Conservation (phyloP, 768 basidiomycete genomes). For the Serendipita sp. region DNA sequence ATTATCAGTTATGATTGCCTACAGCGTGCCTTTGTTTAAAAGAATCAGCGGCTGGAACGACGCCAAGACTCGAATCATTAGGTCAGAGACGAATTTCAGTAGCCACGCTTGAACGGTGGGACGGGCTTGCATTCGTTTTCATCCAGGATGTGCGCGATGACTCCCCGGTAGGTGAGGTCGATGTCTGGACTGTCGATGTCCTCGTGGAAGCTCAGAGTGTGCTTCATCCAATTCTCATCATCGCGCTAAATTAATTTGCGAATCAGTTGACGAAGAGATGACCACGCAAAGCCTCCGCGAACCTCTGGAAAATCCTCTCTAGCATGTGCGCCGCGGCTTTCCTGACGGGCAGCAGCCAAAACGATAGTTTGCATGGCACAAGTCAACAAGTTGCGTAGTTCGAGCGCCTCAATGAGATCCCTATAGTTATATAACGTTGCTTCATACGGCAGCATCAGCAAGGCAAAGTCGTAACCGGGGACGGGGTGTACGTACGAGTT, state of each 20-base stretch:
- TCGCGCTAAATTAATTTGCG: slow-evolving; percentile 46
- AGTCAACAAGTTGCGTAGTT: slow-evolving; percentile 90
- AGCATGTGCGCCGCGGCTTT: slow-evolving; percentile 96
- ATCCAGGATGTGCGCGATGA: slow-evolving; percentile 77
- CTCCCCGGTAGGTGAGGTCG: slow-evolving; percentile 74
- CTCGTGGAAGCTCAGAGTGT: slow-evolving; percentile 71
- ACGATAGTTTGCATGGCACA: slow-evolving; percentile 93
- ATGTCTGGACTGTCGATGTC: slow-evolving; percentile 66
- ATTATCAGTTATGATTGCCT: neutral
- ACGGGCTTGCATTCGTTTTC: slow-evolving; percentile 94
- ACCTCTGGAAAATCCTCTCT: slow-evolving; percentile 97
- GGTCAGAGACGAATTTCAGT: slow-evolving; percentile 25
- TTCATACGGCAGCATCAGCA: too few species aligned
- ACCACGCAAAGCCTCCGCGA: slow-evolving; percentile 16
- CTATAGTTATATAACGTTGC: too few species aligned
- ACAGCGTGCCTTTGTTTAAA: neutral
- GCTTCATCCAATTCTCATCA: slow-evolving; percentile 89
- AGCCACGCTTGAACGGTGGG: slow-evolving; percentile 95
- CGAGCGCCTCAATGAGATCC: slow-evolving; percentile 92
- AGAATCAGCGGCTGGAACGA: neutral
- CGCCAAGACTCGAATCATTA: neutral
- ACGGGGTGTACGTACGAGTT: slow-evolving; percentile 94
- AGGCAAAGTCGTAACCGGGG: too few species aligned
- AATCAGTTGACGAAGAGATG: neutral
- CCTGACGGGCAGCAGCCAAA: slow-evolving; percentile 87